Evolutionary conservation across 768 basidiomycete species (phyloP), one percentile per base, ranked within the genome.

Genomic region (Tephrocybe rancida): DNA sequence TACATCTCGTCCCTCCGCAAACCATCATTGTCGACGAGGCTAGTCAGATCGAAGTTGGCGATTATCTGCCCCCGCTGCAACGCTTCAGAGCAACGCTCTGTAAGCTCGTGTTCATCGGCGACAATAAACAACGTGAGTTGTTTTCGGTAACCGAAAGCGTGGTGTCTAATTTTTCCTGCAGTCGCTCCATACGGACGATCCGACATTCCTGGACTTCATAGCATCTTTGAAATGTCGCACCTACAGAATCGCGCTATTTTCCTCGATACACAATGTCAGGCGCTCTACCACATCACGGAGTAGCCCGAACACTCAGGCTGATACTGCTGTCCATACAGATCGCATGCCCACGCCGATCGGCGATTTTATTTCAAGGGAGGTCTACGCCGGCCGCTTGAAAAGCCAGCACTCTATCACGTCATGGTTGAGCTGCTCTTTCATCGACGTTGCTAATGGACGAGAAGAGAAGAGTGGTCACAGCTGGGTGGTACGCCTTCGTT

Each of bases 281-380:
- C 11, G 21, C 32, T 30, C 34, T 52, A 5, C 16, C 35, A 18
- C 16, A 37, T 9, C 7, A 37, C 35, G 16, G 35, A 9, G 6
- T 30, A 30, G n/a, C 16, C 16, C 35, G 30, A 32, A n/a, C n/a
- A n/a, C 30, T 13, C 30, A 32, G 13, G 16, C 35, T 37, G 35
- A 37, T 37, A 37, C 35, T 37, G 5, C n/a, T 14, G n/a, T n/a
- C 9, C 5, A 5, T 52, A 19, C 29, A 76, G 74, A 88, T 65
- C 78, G 87, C 0, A 87, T 89, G 85, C 87, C 88, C 5, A 68
- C 75, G 6, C 73, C 80, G 22, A 80, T 88, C 60, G 85, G 86
- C 3, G 55, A 73, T 11, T 84, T 88, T 48, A 84, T 90, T 55
- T 87, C 85, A 16, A 59, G 72, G 34, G 67, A 75, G 39, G 76